Conservation (phyloP, 2,329 filamentous ascomycete species). For the Hyphodiscus sp. region DNA sequence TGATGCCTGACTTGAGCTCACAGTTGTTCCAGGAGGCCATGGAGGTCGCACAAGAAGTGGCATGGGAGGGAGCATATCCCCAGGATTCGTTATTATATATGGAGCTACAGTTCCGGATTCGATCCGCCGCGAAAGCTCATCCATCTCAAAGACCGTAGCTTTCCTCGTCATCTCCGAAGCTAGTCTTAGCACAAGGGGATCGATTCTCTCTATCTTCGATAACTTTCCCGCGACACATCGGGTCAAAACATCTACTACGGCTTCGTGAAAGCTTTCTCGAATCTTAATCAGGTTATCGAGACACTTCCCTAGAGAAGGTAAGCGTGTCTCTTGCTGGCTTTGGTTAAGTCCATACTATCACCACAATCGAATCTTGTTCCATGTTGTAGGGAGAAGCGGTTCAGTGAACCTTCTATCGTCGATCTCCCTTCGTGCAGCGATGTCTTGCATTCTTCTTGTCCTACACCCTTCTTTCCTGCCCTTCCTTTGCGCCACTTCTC, state of each 20-base stretch:
- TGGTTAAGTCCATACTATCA: constrained; percentile 8
- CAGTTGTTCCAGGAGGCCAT: constrained; percentile 1
- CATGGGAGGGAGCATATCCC: constrained; percentile 14
- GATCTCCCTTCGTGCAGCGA: constrained; percentile 8
- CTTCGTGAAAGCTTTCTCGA: constrained; percentile 9
- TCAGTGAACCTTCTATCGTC: constrained; percentile 5
- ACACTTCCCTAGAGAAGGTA: constrained; percentile 7
- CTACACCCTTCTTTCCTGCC: constrained; percentile 13
- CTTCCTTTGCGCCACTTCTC: constrained; percentile 10
- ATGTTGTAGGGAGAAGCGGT: constrained; percentile 4
- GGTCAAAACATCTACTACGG: constrained; percentile 11
- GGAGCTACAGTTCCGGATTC: not conserved
- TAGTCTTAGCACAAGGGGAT: constrained; percentile 8
- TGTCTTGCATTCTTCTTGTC: constrained; percentile 10
- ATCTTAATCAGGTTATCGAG: constrained; percentile 8
- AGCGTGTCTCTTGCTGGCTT: constrained; percentile 1
- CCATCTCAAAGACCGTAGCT: constrained; percentile 11
- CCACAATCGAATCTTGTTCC: constrained; percentile 11
- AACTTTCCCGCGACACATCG: constrained; percentile 1
- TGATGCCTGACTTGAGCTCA: constrained; percentile 6
- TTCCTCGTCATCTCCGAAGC: constrained; percentile 11
- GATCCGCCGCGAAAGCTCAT: constrained; percentile 9
- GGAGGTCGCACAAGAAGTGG: constrained; percentile 6
- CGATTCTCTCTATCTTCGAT: constrained; percentile 4
- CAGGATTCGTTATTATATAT: constrained; percentile 6